These are phyloP conservation scores for Aegilops tauschii DNA, from an alignment of 176 grass and related monocot genomes.

Conservation along the genomic window DNA sequence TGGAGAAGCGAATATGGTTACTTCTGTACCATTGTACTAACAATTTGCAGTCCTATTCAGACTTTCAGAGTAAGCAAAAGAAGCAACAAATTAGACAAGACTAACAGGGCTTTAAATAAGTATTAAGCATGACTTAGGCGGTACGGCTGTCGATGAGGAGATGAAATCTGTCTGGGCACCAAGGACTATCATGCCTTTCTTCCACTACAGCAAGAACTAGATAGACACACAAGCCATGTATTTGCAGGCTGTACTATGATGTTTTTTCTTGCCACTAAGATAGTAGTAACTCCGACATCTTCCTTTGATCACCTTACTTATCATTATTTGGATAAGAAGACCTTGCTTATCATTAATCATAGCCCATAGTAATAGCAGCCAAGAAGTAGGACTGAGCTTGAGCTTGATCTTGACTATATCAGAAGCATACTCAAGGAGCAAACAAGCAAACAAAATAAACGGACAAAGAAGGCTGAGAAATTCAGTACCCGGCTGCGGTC, in stretches of 20 bases:
- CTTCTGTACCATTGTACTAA: not conserved
- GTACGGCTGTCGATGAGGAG: not conserved
- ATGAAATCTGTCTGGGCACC: not conserved
- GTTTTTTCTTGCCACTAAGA: not conserved
- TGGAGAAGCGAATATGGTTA: slow-evolving; percentile 33
- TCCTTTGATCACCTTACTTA: no score
- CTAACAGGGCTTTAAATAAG: not conserved
- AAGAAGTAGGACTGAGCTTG: not conserved
- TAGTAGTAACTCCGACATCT: not conserved
- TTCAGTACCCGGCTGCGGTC: slow-evolving; percentile 24
- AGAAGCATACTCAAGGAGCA: slow-evolving; percentile 2
- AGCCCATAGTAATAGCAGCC: not conserved
- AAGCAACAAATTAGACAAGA: slow-evolving; percentile 3
- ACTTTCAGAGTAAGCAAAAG: not conserved
- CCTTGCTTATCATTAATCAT: not conserved
- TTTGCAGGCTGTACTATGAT: not conserved
- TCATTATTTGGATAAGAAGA: not conserved
- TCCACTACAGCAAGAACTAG: not conserved
- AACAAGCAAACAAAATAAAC: slow-evolving; percentile 4
- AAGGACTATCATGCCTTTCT: not conserved
- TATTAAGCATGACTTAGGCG: not conserved
- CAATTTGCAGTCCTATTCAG: slow-evolving; percentile 15
- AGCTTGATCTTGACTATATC: not conserved
- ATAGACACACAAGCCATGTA: not conserved
- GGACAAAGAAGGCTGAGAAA: slow-evolving; percentile 7